Evolutionary conservation across 352 stramenopile genomes (phyloP), one percentile per base, ranked within the genome.

Genomic region (Phytophthora idaei): DNA sequence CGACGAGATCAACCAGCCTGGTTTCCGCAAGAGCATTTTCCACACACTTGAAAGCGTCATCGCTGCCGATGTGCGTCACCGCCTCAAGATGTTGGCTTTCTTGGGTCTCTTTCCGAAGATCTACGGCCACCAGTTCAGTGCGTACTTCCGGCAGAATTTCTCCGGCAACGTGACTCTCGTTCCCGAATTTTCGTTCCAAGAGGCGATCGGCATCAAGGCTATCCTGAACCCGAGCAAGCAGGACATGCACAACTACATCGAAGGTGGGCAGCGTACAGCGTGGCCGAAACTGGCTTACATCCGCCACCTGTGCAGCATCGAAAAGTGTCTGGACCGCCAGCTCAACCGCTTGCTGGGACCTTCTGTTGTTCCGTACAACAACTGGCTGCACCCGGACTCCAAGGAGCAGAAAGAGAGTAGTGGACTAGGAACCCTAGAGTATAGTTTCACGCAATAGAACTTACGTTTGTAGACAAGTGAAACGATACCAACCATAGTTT

Each of bases 81-180:
- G 81, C 0, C 68, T 89, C n/a, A 90, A 89, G 54, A 88, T 90
- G 82, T 66, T 92, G 54, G 79, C 81, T 27, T 87, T 94, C 64
- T 67, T 98, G 10, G 94, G 94, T 1, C 64, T 98, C 5, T 97
- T 94, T 57, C 80, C 89, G 6, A 86, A 84, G 60, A 88, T 90
- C 64, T 89, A 92, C 57, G 82, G 80, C 14, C 92, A 98, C 71
- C 80, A 89, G 53, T 85, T 85, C 64, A 89, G 77, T 56, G 80
- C 71, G 44, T 90, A 79, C 69, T 83, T 98, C 78, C 87, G 90
- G 45, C 93, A 98, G 81, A 97, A 98, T 69, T 99, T 99, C 73
- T 96, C 97, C 47, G 97, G 97, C 14, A 97, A 99, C 72, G 92
- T 99, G 45, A 99, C 96, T 9, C 80, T 99, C 50, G 94, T 98